These are phyloP conservation scores for Endothia cerciana DNA, from an alignment of 2,329 filamentous ascomycete species.

Conservation along the genomic window DNA sequence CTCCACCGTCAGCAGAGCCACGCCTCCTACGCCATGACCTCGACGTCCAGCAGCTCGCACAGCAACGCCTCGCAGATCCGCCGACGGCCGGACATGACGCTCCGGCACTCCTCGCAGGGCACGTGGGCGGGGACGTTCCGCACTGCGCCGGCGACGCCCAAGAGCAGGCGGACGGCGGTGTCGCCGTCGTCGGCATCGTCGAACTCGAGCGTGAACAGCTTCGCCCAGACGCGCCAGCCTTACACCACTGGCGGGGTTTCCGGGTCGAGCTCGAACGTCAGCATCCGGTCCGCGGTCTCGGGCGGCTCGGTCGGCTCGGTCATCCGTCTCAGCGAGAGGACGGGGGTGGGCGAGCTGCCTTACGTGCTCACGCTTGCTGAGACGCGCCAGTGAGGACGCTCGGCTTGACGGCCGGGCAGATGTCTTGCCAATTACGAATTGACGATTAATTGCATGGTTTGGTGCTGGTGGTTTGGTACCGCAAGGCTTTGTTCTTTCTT, in stretches of 20 bases:
- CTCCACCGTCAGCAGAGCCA: conserved; percentile 31
- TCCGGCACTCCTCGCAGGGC: conserved; percentile 47
- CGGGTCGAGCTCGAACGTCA: conserved; percentile 45
- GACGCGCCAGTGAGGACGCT: conserved; percentile 7
- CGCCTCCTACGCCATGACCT: conserved; percentile 12
- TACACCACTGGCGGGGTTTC: conserved; percentile 41
- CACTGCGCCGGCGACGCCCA: conserved; percentile 59
- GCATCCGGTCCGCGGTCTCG: conserved; percentile 26
- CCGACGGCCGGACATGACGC: conserved; percentile 35
- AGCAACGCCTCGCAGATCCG: conserved; percentile 27
- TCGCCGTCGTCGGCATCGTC: conserved; percentile 39
- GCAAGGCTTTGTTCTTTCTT: not conserved
- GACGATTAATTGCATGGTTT: not conserved
- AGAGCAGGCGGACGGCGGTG: conserved; percentile 46
- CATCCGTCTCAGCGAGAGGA: conserved; percentile 50
- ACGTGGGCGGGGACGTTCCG: conserved; percentile 49
- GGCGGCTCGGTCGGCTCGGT: conserved; percentile 49
- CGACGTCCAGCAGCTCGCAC: conserved; percentile 23
- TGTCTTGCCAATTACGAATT: not conserved
- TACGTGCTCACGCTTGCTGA: conserved; percentile 43
- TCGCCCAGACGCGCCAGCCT: conserved; percentile 48
- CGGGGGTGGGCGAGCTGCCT: conserved; percentile 40
- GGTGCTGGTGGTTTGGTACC: not conserved
- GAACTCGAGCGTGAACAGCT: conserved; percentile 42
- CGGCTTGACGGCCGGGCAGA: conserved; percentile 2